Evolutionary conservation across 495 filamentous ascomycete species (phyloP).

Genomic region (Staphylotrichum longicolle): DNA sequence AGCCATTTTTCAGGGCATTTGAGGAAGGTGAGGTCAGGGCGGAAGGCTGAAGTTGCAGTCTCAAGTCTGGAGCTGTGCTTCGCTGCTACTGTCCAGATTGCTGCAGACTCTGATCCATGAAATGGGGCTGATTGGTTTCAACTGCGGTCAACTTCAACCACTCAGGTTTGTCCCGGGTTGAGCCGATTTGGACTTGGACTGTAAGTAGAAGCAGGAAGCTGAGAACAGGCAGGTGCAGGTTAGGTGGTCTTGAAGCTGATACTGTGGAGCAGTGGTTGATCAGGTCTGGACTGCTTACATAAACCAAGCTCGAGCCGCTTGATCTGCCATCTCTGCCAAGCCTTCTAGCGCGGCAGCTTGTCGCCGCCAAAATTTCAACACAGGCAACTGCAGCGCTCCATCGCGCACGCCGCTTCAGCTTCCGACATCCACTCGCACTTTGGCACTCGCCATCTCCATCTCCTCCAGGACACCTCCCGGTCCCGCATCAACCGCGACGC

Average conservation of each 20-base stretch:
- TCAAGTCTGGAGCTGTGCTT: too few relatives aligned
- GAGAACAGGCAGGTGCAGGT: too few relatives aligned
- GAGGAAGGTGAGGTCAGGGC: neutral
- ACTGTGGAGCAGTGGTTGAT: neutral
- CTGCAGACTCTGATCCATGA: too few relatives aligned
- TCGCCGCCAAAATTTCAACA: conserved; percentile 27
- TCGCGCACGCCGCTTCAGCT: conserved; percentile 7
- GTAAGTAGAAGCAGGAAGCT: too few relatives aligned
- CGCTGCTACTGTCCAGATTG: too few relatives aligned
- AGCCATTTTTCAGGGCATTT: conserved; percentile 9
- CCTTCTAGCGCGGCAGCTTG: conserved; percentile 13
- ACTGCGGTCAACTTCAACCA: too few relatives aligned
- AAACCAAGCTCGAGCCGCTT: neutral
- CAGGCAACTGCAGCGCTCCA: conserved; percentile 9
- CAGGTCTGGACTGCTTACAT: conserved; percentile 13
- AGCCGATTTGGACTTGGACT: too few relatives aligned
- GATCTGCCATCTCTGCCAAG: conserved; percentile 4
- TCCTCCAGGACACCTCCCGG: neutral
- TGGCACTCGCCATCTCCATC: neutral
- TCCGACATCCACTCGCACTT: conserved; percentile 6
- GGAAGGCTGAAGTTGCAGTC: too few relatives aligned
- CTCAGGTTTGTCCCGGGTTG: too few relatives aligned
- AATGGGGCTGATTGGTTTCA: too few relatives aligned
- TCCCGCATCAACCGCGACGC: conserved; percentile 14
- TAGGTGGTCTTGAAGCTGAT: too few relatives aligned